A percentile compares a stretch with the other conserved stretches of the same genome.
Evolutionary conservation across 352 stramenopile species (phyloP).

Genomic region (Pythium insidiosum): DNA sequence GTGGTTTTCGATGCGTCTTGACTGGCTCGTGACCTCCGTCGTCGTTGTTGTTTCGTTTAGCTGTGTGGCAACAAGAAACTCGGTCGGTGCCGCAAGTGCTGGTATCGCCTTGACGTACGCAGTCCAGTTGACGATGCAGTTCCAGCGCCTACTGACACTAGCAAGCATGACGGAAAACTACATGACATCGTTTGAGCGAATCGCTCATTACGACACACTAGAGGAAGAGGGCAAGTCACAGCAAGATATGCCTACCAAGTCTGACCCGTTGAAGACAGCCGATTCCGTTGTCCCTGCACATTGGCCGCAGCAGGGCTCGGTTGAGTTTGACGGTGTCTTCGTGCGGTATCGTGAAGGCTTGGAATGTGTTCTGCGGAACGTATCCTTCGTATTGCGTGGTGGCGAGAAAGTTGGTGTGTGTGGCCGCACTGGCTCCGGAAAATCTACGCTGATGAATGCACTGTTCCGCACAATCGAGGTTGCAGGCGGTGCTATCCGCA

Average conservation of each 20-base stretch:
- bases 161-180: slow-evolving; percentile 17
- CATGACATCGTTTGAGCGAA: slow-evolving; percentile 21
- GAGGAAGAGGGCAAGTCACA: slow-evolving; percentile 13
- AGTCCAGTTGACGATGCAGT: slow-evolving; percentile 27
- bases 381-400: slow-evolving; percentile 10
- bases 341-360: slow-evolving; percentile 22
- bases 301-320: slow-evolving; percentile 16
- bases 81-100: slow-evolving; percentile 1
- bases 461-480: slow-evolving; percentile 20
- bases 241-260: slow-evolving; percentile 37
- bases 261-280: too few species aligned
- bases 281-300: neutral
- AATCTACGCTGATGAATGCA: slow-evolving; percentile 20
- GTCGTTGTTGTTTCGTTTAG: slow-evolving; percentile 7
- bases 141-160: slow-evolving; percentile 9
- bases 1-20: slow-evolving; percentile 14
- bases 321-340: slow-evolving; percentile 17
- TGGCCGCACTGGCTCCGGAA: slow-evolving; percentile 22
- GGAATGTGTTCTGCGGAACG: slow-evolving; percentile 17
- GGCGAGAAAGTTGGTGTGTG: slow-evolving; percentile 20
- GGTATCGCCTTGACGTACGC: slow-evolving; percentile 14
- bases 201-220: slow-evolving; percentile 12
- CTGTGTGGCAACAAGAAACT: neutral
- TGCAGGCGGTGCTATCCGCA: slow-evolving; percentile 40
- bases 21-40: slow-evolving; percentile 5